Base-by-base conservation (phyloP, 495 filamentous ascomycete species). In the Thozetella sp. region DNA sequence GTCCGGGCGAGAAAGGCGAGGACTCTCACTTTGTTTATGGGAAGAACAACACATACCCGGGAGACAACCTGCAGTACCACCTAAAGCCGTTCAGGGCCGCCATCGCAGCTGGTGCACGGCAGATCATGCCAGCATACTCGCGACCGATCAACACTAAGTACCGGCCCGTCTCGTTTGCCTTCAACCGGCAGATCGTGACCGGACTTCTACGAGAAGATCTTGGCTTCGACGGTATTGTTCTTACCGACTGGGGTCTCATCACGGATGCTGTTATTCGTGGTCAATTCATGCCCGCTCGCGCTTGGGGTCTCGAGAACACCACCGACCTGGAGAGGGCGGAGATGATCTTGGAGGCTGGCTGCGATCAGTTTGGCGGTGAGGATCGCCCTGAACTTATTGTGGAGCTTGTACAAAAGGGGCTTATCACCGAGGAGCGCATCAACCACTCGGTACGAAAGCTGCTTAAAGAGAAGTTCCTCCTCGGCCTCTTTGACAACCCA, bases 401-500 rank as follows among this genome's bases (percentile, higher is more conserved):
- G 9, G 9, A 37, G 30, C 30, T 37, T 17, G 30, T 37, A 6
- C 6, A 37, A 6, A 17, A 37, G 30, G 30, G 30, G 17, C 17
- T 78, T 37, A 67, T 88, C 3, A 76, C 80, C 54, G 71, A 79
- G 25, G 63, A 68, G 9, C 66, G 75, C 51, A 76, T 88, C 48
- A 67, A 88, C 65, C 77, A 74, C 9, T 83, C 86, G 13, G 85
- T 88, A 6, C 74, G 78, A 10, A 72, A 83, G 50, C 60, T 86
- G 6, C 76, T 88, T 15, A 71, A 79, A 3, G 78, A 76, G 26
- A 88, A 88, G 69, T 88, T 87, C 60, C 66, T 77, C 27, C 75
- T 83, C 67, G 85, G 86, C 2, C 72, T 87, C 56, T 87, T 87
- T 64, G 86, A 88, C 58, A 78, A 84, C 52, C 84, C 85, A 1